Percentiles rank a stretch among this genome's conserved stretches.
Evolutionary conservation across 352 stramenopile species (phyloP).

Genomic region (Phytophthora palmivora): DNA sequence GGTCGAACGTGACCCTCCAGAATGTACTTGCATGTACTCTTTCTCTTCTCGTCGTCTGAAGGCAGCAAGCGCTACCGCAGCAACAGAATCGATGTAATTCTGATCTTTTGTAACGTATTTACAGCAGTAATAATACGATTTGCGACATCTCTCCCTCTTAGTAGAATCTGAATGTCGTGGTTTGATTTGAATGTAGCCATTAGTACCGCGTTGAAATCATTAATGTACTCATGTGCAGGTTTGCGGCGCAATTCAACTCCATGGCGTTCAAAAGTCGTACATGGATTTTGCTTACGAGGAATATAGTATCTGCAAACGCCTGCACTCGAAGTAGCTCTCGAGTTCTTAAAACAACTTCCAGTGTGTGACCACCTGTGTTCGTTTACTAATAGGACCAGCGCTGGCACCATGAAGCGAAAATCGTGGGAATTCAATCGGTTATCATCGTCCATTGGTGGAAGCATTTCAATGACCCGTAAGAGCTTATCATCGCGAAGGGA

Average conservation of each 20-base stretch:
- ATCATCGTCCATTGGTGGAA: background rate
- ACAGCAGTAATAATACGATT: background rate
- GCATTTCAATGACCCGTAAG: background rate
- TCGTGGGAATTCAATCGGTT: no score
- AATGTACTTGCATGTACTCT: background rate
- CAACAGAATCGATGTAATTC: background rate
- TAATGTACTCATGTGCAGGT: constrained; percentile 3
- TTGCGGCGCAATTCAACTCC: background rate
- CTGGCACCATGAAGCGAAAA: no score
- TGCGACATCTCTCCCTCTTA: background rate
- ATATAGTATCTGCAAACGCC: no score
- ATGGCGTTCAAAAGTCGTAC: background rate
- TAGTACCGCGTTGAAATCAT: background rate
- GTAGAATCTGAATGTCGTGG: background rate
- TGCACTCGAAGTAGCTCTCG: no score
- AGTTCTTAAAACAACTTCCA: no score
- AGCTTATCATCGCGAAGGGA: background rate
- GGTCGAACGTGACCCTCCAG: no score
- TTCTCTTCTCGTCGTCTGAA: constrained; percentile 1
- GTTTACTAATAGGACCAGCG: no score
- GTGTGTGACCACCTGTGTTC: no score
- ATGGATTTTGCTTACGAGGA: background rate
- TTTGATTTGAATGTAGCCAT: constrained; percentile 1
- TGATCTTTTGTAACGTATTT: constrained; percentile 7
- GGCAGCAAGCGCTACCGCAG: background rate